A percentile compares a stretch with the other conserved stretches of the same genome.
Evolutionary conservation across 768 basidiomycete genomes (phyloP).

Genomic region (Kwoniella newhampshirensis): DNA sequence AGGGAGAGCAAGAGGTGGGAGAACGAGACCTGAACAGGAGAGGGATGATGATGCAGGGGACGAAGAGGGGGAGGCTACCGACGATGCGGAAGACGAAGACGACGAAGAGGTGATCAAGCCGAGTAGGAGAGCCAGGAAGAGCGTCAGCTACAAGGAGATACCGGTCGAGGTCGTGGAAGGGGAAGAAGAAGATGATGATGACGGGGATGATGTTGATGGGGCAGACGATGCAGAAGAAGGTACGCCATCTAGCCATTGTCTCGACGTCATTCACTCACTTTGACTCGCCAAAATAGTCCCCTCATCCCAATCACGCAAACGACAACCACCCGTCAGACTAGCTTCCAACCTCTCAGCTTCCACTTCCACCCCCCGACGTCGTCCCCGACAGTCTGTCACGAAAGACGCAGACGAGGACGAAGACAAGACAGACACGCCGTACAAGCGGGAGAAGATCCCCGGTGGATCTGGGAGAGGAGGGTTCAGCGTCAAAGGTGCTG

Average conservation of each 20-base stretch:
- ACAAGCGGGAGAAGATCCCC: slow-evolving; percentile 38
- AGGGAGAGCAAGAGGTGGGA: slow-evolving; percentile 4
- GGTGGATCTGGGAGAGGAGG: slow-evolving; percentile 51
- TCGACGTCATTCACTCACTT: background rate
- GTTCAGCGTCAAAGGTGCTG: slow-evolving; percentile 44
- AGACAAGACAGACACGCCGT: slow-evolving; percentile 36
- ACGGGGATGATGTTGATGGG: slow-evolving; percentile 29
- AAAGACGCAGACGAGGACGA: slow-evolving; percentile 26
- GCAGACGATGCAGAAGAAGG: slow-evolving; percentile 12
- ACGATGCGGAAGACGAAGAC: slow-evolving; percentile 10
- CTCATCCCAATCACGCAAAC: slow-evolving; percentile 9
- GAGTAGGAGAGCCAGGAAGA: slow-evolving; percentile 24
- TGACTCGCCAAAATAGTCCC: background rate
- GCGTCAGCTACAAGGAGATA: slow-evolving; percentile 38
- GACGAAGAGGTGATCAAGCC: slow-evolving; percentile 9
- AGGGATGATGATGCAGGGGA: slow-evolving; percentile 16
- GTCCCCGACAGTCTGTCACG: slow-evolving; percentile 9
- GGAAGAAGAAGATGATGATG: slow-evolving; percentile 25
- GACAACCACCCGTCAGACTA: slow-evolving; percentile 19
- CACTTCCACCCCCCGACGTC: slow-evolving; percentile 15
- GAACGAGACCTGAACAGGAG: background rate
- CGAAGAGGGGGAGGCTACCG: slow-evolving; percentile 8
- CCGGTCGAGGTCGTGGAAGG: slow-evolving; percentile 20
- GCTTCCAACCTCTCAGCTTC: slow-evolving; percentile 9
- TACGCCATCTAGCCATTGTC: slow-evolving; percentile 1